Conservation (phyloP, 257 asterid species). For the Coffea eugenioides region DNA sequence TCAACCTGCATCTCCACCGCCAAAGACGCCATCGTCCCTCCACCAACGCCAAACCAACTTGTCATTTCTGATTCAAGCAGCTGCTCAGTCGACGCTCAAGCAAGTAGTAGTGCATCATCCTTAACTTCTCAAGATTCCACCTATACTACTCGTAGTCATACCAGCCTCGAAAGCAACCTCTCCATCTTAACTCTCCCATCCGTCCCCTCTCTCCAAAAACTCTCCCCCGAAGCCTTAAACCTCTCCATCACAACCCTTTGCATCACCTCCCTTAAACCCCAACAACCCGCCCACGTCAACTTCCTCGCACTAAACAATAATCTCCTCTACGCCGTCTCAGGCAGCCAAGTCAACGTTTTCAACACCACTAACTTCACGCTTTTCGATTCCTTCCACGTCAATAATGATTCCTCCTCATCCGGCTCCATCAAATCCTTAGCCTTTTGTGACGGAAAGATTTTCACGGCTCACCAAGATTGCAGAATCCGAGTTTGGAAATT, state of each 20-base stretch:
- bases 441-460: slow-evolving; percentile 44
- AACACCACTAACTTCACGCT: slow-evolving; percentile 30
- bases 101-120: slow-evolving; percentile 18
- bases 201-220: slow-evolving; percentile 72
- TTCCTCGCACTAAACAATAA: slow-evolving; percentile 51
- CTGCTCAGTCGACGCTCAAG: slow-evolving; percentile 27
- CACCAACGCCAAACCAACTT: slow-evolving; percentile 21
- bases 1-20: slow-evolving; percentile 35
- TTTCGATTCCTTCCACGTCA: slow-evolving; percentile 41
- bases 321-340: slow-evolving; percentile 74
- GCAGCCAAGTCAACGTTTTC: slow-evolving; percentile 50
- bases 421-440: slow-evolving; percentile 64
- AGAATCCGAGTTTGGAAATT: slow-evolving; percentile 64
- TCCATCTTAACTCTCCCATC: slow-evolving; percentile 79
- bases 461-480: slow-evolving; percentile 85
- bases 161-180: slow-evolving; percentile 59
- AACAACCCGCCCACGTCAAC: slow-evolving; percentile 29
- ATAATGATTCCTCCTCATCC: slow-evolving; percentile 5
- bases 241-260: slow-evolving; percentile 34
- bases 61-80: slow-evolving; percentile 38
- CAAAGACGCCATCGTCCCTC: slow-evolving; percentile 14
- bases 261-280: slow-evolving; percentile 34
- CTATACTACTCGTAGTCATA: slow-evolving; percentile 2
- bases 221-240: slow-evolving; percentile 29
- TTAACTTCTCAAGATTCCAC: slow-evolving; percentile 37